Conservation (phyloP, 2,329 filamentous ascomycete species). For the Botrytis deweyae region DNA sequence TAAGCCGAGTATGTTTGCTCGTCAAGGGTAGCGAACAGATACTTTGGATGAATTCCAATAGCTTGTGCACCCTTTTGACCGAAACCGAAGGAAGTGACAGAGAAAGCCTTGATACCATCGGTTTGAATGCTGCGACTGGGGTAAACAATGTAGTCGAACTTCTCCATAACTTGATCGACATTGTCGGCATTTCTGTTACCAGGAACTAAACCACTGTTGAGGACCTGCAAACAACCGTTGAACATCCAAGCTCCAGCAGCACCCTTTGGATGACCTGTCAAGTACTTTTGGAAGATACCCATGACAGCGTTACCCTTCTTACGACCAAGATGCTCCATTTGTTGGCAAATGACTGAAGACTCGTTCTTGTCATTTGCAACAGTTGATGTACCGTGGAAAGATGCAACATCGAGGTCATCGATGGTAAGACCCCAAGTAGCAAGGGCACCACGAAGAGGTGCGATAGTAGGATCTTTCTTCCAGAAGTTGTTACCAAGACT, state of each 20-base stretch:
- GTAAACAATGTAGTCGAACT: slow-evolving; percentile 97
- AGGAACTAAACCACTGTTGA: slow-evolving; percentile 90
- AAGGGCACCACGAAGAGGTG: slow-evolving; percentile 90
- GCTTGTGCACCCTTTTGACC: slow-evolving; percentile 98
- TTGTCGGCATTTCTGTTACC: slow-evolving; percentile 99
- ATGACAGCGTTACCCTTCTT: slow-evolving; percentile 94
- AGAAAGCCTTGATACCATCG: slow-evolving; percentile 97
- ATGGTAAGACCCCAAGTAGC: slow-evolving; percentile 98
- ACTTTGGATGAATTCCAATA: slow-evolving; percentile 95
- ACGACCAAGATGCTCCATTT: slow-evolving; percentile 90
- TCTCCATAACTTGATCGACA: slow-evolving; percentile 91
- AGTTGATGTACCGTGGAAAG: slow-evolving; percentile 98
- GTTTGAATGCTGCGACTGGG: slow-evolving; percentile 94
- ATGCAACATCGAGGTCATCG: slow-evolving; percentile 91
- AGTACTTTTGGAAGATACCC: slow-evolving; percentile 99
- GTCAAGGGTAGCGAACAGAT: slow-evolving; percentile 92
- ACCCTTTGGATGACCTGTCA: slow-evolving; percentile 98
- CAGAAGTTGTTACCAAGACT: slow-evolving; percentile 98
- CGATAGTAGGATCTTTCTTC: slow-evolving; percentile 92
- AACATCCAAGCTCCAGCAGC: slow-evolving; percentile 99
- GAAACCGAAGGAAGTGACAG: slow-evolving; percentile 98
- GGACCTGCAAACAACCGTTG: slow-evolving; percentile 94
- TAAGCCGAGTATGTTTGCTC: slow-evolving; percentile 79
- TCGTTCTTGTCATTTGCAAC: slow-evolving; percentile 99
- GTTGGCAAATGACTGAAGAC: slow-evolving; percentile 94